Evolutionary conservation across 2,329 filamentous ascomycete species (phyloP).

Genomic region (Exophiala mesophila): DNA sequence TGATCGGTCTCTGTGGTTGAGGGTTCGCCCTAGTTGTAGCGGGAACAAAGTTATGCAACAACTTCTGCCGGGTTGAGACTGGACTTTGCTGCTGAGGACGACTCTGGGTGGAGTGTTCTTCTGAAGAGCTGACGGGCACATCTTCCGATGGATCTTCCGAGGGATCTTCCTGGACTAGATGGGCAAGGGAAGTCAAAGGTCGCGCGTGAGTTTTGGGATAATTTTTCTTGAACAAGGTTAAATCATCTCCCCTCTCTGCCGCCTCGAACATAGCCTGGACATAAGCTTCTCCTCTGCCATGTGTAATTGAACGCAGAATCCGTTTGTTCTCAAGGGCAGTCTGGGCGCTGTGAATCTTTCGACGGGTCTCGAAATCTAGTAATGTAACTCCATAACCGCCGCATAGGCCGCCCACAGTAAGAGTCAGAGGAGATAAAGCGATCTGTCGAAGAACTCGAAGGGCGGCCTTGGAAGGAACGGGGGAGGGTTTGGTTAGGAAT

Average conservation of each 20-base stretch:
- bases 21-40: too few relatives aligned
- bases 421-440: conserved; percentile 30
- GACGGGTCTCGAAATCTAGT: conserved; percentile 40
- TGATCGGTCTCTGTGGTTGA: too few relatives aligned
- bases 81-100: too few relatives aligned
- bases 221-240: conserved; percentile 31
- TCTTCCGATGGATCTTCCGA: too few relatives aligned
- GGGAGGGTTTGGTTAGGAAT: not conserved
- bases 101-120: too few relatives aligned
- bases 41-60: too few relatives aligned
- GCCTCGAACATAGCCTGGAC: conserved; percentile 41
- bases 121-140: too few relatives aligned
- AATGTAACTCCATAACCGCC: conserved; percentile 38
- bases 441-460: conserved; percentile 38
- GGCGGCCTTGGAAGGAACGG: conserved; percentile 41
- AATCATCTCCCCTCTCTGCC: conserved; percentile 41
- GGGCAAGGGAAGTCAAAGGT: conserved; percentile 8
- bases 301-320: conserved; percentile 34
- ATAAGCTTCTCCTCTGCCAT: conserved; percentile 30
- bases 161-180: conserved; percentile 2
- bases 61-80: too few relatives aligned
- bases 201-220: conserved; percentile 14
- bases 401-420: conserved; percentile 31
- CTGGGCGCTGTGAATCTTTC: conserved; percentile 38
- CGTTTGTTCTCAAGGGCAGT: conserved; percentile 42